Evolutionary conservation across 1,139 yeast species (phyloP).

Genomic region (Zygosaccharomyces pseudobailii): DNA sequence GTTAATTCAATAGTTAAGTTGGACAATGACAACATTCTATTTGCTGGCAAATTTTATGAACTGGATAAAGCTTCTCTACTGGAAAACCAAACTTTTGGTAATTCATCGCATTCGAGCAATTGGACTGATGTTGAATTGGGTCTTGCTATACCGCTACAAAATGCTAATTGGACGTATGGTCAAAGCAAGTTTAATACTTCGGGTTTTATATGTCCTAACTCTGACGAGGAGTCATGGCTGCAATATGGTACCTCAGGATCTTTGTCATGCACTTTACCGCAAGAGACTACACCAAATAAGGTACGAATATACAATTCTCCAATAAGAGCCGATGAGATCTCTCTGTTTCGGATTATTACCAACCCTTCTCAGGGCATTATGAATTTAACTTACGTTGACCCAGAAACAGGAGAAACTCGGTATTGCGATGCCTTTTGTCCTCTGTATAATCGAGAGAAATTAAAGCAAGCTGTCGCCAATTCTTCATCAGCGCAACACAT

Average conservation of each 20-base stretch:
- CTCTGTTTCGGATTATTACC: slow-evolving; percentile 67
- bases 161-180: slow-evolving; percentile 53
- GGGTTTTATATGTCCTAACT: slow-evolving; percentile 57
- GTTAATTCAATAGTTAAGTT: slow-evolving; percentile 63
- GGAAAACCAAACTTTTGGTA: slow-evolving; percentile 27
- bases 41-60: slow-evolving; percentile 72
- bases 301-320: slow-evolving; percentile 65
- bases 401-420: slow-evolving; percentile 49
- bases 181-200: slow-evolving; percentile 38
- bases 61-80: slow-evolving; percentile 53
- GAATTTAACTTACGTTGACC: slow-evolving; percentile 85
- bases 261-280: slow-evolving; percentile 62
- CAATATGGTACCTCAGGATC: slow-evolving; percentile 50
- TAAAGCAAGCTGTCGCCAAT: slow-evolving; percentile 25
- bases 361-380: slow-evolving; percentile 83
- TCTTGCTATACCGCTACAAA: slow-evolving; percentile 60
- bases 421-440: slow-evolving; percentile 92
- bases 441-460: slow-evolving; percentile 35
- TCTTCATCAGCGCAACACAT: slow-evolving; percentile 19
- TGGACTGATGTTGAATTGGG: slow-evolving; percentile 45
- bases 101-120: slow-evolving; percentile 17
- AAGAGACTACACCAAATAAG: slow-evolving; percentile 61
- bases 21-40: slow-evolving; percentile 50
- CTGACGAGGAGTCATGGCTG: slow-evolving; percentile 50
- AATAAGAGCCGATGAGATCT: slow-evolving; percentile 44